A percentile compares a stretch with the other conserved stretches of the same genome.
Evolutionary conservation across 345 rosid genomes (phyloP).

Genomic region (Dimocarpus longan): DNA sequence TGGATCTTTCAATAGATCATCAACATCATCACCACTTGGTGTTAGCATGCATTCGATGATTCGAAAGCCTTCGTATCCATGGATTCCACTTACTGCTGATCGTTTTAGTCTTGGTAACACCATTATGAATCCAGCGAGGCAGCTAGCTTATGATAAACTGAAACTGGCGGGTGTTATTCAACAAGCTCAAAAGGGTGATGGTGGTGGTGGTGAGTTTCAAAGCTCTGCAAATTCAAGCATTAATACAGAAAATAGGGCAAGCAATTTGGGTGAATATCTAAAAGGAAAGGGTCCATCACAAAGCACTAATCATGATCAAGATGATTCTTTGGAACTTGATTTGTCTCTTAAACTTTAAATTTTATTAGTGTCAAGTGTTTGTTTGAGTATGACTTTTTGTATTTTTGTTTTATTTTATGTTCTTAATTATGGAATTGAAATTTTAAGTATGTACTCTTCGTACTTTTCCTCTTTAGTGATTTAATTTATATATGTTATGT

Average conservation of each 20-base stretch:
- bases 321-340: neutral
- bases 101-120: slow-evolving; percentile 16
- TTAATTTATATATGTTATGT: no score
- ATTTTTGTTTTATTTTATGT: neutral
- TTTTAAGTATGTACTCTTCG: neutral
- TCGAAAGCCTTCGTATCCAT: slow-evolving; percentile 27
- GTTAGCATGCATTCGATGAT: slow-evolving; percentile 16
- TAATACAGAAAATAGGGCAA: neutral
- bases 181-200: slow-evolving; percentile 14
- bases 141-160: slow-evolving; percentile 9
- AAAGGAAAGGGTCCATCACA: neutral
- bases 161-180: slow-evolving; percentile 10
- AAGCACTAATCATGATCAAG: neutral
- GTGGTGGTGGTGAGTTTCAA: neutral
- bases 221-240: neutral
- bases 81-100: slow-evolving; percentile 19
- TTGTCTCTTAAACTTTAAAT: slow-evolving; percentile 4
- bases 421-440: neutral
- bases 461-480: no score
- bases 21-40: slow-evolving; percentile 13
- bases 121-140: slow-evolving; percentile 8
- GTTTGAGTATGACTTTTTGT: neutral
- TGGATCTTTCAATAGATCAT: slow-evolving; percentile 26
- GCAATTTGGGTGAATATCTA: slow-evolving; percentile 1
- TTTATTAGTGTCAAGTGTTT: neutral